These are phyloP conservation scores for Haplographium delicatum DNA, from an alignment of 495 filamentous ascomycete species.

Conservation along the genomic window DNA sequence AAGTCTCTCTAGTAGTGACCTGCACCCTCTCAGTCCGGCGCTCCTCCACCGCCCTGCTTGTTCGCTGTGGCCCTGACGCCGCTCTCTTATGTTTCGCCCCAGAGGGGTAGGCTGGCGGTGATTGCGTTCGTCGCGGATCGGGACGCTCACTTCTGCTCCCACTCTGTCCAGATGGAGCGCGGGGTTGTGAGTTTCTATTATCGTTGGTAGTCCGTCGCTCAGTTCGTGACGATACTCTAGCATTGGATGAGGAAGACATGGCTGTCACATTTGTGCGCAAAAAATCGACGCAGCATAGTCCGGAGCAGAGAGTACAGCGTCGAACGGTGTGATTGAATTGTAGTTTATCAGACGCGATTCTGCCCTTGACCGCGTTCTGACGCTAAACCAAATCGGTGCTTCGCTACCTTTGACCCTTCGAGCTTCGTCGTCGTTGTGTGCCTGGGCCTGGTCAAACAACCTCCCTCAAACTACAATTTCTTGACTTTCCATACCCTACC, in stretches of 20 bases:
- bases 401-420: not conserved
- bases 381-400: not conserved
- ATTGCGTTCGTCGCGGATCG: slow-evolving; percentile 21
- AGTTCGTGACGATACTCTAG: slow-evolving; percentile 20
- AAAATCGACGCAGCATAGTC: not conserved
- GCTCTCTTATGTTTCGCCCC: slow-evolving; percentile 19
- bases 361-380: too few relatives aligned
- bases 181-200: slow-evolving; percentile 21
- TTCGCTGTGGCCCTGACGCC: slow-evolving; percentile 20
- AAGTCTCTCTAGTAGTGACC: slow-evolving; percentile 60
- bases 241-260: slow-evolving; percentile 26
- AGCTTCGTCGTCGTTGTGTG: not conserved
- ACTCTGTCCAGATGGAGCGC: slow-evolving; percentile 17
- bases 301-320: too few relatives aligned
- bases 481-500: not conserved
- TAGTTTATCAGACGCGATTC: too few relatives aligned
- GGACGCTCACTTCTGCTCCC: slow-evolving; percentile 13
- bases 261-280: slow-evolving; percentile 17
- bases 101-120: slow-evolving; percentile 18
- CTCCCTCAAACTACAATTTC: not conserved
- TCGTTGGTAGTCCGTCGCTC: slow-evolving; percentile 23
- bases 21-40: slow-evolving; percentile 44
- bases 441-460: not conserved
- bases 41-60: slow-evolving; percentile 21
- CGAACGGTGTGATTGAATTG: too few relatives aligned